Evolutionary conservation across 306 rosid genomes (phyloP), one percentile per base, ranked within the genome.

Genomic region (Bauhinia variegata): DNA sequence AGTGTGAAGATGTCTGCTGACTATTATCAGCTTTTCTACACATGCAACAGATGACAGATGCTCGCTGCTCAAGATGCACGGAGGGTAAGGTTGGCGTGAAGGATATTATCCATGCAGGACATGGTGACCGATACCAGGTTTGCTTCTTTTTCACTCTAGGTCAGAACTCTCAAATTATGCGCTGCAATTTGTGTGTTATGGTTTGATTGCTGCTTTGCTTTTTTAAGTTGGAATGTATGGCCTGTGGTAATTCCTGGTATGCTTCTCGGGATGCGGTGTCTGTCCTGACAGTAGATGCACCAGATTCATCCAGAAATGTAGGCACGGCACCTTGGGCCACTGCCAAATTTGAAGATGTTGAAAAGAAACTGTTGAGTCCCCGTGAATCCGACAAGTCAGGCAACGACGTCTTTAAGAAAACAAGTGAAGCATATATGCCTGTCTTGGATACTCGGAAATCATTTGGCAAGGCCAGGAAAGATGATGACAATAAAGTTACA

Each of bases 201-300:
- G 46, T 39, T 77, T 73, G 63, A 51, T 48, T 65, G 62, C 56
- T 44, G 53, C 39, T 63, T 55, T 78, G 62, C 73, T 71, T 41
- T 72, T 23, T 83, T 57, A 87, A 91, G 97, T 80, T 95, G 88
- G 99, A 88, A 85, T 95, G 99, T 62, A 79, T 72, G 73, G 83
- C 83, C 34, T 91, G 99, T 63, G 99, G 99, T 38, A 75, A 95
- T 74, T 80, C 85, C 65, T 91, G 99, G 99, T 91, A 86, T 78
- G 92, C 95, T 36, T 87, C 91, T 44, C 81, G 95, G 48, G 96
- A 95, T 67, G 96, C 74, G 64, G 84, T 80, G 16, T 88, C 97
- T 58, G 42, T 54, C 65, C 92, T 83, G 59, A 85, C 95, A 18
- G 65, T 88, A 55, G 89, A 82, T 15, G 74, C 84, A 38, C 63